These are phyloP conservation scores for Podospora appendiculata DNA, from an alignment of 495 filamentous ascomycete species.

Conservation along the genomic window DNA sequence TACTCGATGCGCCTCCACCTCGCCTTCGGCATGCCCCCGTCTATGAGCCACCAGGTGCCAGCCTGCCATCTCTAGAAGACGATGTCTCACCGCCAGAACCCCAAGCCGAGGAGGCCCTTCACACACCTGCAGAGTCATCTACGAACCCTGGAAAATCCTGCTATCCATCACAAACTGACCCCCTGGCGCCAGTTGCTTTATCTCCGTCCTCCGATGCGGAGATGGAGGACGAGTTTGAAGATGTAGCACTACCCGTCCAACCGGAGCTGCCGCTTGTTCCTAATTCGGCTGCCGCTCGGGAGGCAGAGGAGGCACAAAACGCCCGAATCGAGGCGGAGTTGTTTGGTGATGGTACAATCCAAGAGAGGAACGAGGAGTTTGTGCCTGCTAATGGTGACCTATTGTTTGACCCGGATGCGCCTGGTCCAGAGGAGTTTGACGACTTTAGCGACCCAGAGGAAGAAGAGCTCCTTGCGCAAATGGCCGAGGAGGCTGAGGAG, in stretches of 20 bases:
- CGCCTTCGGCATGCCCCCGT: constrained; percentile 2
- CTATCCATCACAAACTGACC: background rate
- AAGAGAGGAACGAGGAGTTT: constrained; percentile 1
- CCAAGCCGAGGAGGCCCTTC: background rate
- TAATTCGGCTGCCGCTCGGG: no score
- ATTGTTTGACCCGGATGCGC: constrained; percentile 25
- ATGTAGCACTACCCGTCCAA: constrained; percentile 20
- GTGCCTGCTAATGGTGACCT: constrained; percentile 17
- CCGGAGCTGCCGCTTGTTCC: background rate
- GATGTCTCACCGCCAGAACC: background rate
- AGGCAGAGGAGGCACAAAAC: constrained; percentile 10
- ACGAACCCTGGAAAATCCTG: background rate
- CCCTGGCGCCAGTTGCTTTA: background rate
- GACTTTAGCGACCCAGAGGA: constrained; percentile 82
- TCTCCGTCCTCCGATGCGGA: constrained; percentile 16
- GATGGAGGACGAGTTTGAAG: constrained; percentile 29
- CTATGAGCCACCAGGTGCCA: constrained; percentile 7
- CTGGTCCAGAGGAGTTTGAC: constrained; percentile 29
- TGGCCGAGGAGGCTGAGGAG: constrained; percentile 84
- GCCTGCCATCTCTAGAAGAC: constrained; percentile 8
- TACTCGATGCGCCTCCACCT: constrained; percentile 39
- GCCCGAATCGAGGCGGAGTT: constrained; percentile 20
- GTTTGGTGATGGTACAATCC: constrained; percentile 4
- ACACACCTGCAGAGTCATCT: background rate
- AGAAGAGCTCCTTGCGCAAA: constrained; percentile 73